Evolutionary conservation across 768 basidiomycete species (phyloP), one percentile per base, ranked within the genome.

Genomic region (Leccinum obscurum): DNA sequence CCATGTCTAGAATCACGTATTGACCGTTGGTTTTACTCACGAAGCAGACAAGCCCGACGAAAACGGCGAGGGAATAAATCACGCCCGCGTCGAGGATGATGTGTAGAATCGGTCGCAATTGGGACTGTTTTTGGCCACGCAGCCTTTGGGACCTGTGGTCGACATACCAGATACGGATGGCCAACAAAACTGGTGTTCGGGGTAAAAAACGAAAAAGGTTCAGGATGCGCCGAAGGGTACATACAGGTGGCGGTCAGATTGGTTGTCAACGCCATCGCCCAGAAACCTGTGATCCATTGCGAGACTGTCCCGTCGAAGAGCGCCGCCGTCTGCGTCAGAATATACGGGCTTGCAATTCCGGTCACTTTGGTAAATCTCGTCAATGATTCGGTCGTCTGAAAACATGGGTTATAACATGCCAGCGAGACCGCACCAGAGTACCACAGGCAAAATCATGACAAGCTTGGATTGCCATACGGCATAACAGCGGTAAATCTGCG

Each of bases 261-360:
- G 55, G 54, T 57, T 2, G 9, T 6, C 24, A 58, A 20, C 15
- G 57, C 56, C 32, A 55, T 46, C 7, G 41, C 41, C 54, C 55
- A 58, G 46, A 58, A 58, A 2, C 22, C 17, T 10, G 17, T 46
- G 17, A 58, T 58, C 57, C 57, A 57, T 20, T 14, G 15, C 17
- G 41, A 57, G 41, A 34, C 32, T 32, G 20, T 24, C 11, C 57
- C 57, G 7, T 10, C n/a, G 17, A 57, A 58, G 41, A 58, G n/a
- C 17, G 14, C 30, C 30, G 14, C 17, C 11, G 32, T 34, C 6
- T 24, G 39, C 6, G 65, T 64, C 20, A 62, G 59, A 9, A 60
- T 58, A 14, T 70, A 59, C 53, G 61, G 24, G 52, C 62, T 37
- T 57, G 41, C 34, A 30, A 65, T 28, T 35, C 69, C 58, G 54